Base-by-base conservation (phyloP, 805 yeast species). In the Spathaspora gorwiae region DNA sequence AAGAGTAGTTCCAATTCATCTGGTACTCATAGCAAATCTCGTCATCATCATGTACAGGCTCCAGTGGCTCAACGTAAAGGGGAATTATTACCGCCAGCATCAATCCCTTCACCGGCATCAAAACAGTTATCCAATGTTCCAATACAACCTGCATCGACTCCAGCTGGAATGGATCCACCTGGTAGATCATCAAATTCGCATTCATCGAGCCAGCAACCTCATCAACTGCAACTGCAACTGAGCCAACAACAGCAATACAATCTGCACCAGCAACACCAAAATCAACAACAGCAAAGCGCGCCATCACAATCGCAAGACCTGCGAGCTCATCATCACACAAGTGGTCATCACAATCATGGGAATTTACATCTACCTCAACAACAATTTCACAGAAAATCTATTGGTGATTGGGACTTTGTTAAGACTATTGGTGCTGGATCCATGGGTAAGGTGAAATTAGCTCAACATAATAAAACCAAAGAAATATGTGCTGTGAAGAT, bases 381-480 rank as follows among this genome's bases (percentile, higher is more conserved):
- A 51, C 81, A 78, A 54, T 86, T 87, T 54, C 92, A 90, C 62
- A 80, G 98, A 52, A 85, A 84, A 47, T 78, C 96, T 5, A 84
- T 92, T 44, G 99, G 98, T 11, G 97, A 94, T 53, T 92, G 99
- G 99, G 95, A 88, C 55, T 90, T 92, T 55, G 76, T 87, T 47
- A 89, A 89, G 65, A 90, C 97, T 2, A 87, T 94, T 39, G 99
- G 99, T 37, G 96, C 98, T 2, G 99, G 99, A 3, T 89, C 97
- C 0, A 94, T 94, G 99, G 99, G 99, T 47, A 95, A 92, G 64
- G 99, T 94, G 41, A 94, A 94, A 67, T 73, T 94, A 35, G 98
- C 98, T 1, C 83, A 81, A 56, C 96, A 90, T 68, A 79, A 86
- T 53, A 65, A 80, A 32, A 88, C 97, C 1, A 80, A 78, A 48